Evolutionary conservation across 176 grass and related monocot species (phyloP).

Genomic region (Aegilops bicornis): DNA sequence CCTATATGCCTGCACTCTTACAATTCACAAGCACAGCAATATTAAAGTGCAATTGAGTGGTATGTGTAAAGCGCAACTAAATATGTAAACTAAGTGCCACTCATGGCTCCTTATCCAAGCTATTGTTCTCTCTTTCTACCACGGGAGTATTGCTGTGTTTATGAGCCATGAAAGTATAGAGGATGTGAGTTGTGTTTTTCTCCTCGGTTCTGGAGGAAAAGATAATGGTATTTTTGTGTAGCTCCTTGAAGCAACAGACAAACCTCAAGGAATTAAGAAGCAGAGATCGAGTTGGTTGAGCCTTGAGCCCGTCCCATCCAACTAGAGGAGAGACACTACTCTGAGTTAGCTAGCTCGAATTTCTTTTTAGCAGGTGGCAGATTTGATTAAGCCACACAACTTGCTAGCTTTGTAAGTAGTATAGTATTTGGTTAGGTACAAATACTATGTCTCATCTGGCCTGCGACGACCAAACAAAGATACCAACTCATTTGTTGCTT

Average conservation of each 20-base stretch:
- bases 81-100: no score
- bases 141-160: no score
- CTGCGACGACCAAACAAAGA: background rate
- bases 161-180: background rate
- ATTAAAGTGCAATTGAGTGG: no score
- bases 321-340: background rate
- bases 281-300: background rate
- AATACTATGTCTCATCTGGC: background rate
- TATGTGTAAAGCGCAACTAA: no score
- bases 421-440: background rate
- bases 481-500: no score
- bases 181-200: no score
- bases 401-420: background rate
- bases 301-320: background rate
- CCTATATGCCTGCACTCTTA: no score
- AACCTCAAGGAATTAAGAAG: background rate
- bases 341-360: background rate
- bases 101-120: no score
- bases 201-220: background rate
- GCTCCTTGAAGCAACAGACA: background rate
- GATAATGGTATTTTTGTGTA: background rate
- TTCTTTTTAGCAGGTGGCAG: background rate
- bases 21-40: no score
- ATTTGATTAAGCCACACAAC: no score
- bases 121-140: no score